These are phyloP conservation scores for Suillus decipiens DNA, from an alignment of 768 basidiomycete genomes.

Conservation along the genomic window DNA sequence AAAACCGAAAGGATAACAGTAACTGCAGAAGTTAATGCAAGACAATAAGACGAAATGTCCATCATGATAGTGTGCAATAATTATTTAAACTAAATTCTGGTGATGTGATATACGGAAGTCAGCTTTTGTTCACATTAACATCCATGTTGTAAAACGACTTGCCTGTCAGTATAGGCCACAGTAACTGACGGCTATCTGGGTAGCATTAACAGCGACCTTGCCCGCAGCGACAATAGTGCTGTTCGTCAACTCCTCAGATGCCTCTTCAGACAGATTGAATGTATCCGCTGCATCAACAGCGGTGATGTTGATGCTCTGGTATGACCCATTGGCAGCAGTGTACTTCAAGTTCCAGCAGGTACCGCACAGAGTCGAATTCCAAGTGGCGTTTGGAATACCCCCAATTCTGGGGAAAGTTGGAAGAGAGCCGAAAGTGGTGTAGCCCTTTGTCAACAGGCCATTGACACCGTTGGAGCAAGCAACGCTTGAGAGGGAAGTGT, in stretches of 20 bases:
- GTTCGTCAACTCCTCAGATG: conserved; percentile 39
- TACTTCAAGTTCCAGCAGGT: conserved; percentile 62
- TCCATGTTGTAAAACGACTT: background rate
- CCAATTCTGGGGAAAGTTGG: conserved; percentile 36
- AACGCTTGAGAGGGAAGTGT: conserved; percentile 26
- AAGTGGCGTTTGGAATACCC: conserved; percentile 30
- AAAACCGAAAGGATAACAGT: background rate
- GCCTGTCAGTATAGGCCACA: conserved; percentile 46
- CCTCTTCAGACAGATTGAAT: conserved; percentile 39
- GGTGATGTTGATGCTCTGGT: conserved; percentile 45
- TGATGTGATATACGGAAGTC: background rate
- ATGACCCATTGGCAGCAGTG: conserved; percentile 32
- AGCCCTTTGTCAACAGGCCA: conserved; percentile 35
- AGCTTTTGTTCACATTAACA: background rate
- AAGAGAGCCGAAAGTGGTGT: conserved; percentile 33
- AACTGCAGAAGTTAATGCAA: background rate
- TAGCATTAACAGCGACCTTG: conserved; percentile 45
- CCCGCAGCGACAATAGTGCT: conserved; percentile 47
- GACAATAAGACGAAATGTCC: background rate
- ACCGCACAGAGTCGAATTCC: conserved; percentile 56
- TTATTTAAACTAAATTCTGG: background rate
- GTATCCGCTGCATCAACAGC: conserved; percentile 52
- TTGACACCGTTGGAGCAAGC: conserved; percentile 38
- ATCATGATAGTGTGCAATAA: background rate
- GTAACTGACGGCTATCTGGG: conserved; percentile 42